Evolutionary conservation across 2,329 filamentous ascomycete species (phyloP).

Genomic region (Albifimbria verrucaria): DNA sequence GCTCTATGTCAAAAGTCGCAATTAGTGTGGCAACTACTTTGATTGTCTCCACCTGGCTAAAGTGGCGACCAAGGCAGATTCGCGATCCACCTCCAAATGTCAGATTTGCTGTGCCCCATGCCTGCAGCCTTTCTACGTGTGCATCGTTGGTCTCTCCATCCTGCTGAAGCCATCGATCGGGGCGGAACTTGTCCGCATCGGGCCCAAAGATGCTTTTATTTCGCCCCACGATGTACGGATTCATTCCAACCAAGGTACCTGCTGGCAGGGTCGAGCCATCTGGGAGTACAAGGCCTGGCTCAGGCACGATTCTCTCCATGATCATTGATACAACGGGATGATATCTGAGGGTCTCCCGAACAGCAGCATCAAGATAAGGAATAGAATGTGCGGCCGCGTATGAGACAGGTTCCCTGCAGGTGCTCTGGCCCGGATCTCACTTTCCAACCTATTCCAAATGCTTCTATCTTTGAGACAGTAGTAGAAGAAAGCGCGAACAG

Average conservation of each 20-base stretch:
- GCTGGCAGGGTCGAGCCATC: constrained; percentile 25
- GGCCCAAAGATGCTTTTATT: constrained; percentile 37
- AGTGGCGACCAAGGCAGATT: constrained; percentile 38
- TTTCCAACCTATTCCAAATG: constrained; percentile 13
- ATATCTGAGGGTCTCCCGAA: constrained; percentile 44
- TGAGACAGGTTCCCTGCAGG: neutral
- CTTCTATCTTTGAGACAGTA: constrained; percentile 15
- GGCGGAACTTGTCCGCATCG: constrained; percentile 38
- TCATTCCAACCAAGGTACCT: constrained; percentile 31
- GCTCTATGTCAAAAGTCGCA: constrained; percentile 30
- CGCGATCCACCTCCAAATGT: constrained; percentile 40
- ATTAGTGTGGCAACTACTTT: constrained; percentile 45
- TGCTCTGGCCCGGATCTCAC: constrained; percentile 11
- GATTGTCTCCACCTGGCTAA: constrained; percentile 38
- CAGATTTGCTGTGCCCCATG: constrained; percentile 34
- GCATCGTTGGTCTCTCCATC: constrained; percentile 15
- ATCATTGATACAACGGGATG: constrained; percentile 39
- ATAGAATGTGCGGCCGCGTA: constrained; percentile 6
- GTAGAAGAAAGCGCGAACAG: constrained; percentile 19
- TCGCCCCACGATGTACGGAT: constrained; percentile 29
- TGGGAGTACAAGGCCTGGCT: constrained; percentile 27
- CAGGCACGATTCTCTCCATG: constrained; percentile 43
- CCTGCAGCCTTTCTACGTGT: constrained; percentile 21
- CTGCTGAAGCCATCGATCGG: constrained; percentile 33
- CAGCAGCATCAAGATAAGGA: constrained; percentile 30